A percentile compares a stretch with the other conserved stretches of the same genome.
Conservation (phyloP, 179 eudicot genomes). For the Spergularia azorica region DNA sequence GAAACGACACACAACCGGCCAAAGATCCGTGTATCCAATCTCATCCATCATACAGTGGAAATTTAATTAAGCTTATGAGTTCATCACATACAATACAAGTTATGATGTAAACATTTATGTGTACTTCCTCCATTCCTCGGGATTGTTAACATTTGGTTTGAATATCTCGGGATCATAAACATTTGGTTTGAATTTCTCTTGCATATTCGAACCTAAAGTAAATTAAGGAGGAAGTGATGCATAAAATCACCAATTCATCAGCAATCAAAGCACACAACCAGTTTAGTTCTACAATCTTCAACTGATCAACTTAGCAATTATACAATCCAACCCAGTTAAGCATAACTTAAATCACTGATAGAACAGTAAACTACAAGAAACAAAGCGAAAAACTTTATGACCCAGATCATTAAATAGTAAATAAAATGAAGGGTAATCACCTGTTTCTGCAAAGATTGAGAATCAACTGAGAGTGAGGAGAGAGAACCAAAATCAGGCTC, state of each 20-base stretch:
- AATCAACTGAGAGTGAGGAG: conserved; percentile 62
- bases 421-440: conserved; percentile 33
- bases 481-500: conserved; percentile 40
- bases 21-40: background rate
- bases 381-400: background rate
- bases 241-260: background rate
- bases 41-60: background rate
- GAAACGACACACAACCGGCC: background rate
- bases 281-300: background rate
- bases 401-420: conserved; percentile 12
- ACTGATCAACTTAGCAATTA: background rate
- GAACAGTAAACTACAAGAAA: background rate
- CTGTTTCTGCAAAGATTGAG: conserved; percentile 59
- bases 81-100: background rate
- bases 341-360: background rate
- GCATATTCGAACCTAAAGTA: background rate
- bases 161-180: too few relatives aligned
- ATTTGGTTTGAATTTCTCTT: too few relatives aligned
- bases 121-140: too few relatives aligned
- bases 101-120: too few relatives aligned
- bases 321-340: background rate
- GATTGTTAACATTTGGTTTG: too few relatives aligned
- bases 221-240: background rate
- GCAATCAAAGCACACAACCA: background rate
- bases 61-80: background rate